A percentile compares a stretch with the other conserved stretches of the same genome.
Conservation (phyloP, 108 stramenopile species). For the Fistulifera pelliculosa region DNA sequence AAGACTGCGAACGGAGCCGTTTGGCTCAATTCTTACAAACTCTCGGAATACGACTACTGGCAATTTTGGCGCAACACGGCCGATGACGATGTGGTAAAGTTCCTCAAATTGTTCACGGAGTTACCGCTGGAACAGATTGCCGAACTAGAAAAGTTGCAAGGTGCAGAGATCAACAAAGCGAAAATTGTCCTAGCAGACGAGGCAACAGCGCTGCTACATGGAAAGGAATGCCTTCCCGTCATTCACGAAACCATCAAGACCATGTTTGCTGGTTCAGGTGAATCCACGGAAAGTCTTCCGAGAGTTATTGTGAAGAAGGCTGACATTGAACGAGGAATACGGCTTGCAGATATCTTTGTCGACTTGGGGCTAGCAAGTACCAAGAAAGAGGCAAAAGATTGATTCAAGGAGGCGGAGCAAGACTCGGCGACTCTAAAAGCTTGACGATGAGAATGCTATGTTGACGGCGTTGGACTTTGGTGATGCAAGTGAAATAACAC, state of each 20-base stretch:
- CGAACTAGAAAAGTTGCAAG: conserved; percentile 47
- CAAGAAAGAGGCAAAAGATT: conserved; percentile 91
- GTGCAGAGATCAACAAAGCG: conserved; percentile 85
- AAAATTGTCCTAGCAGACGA: conserved; percentile 95
- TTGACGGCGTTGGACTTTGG: conserved; percentile 51
- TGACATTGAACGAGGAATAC: conserved; percentile 33
- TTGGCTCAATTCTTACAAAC: conserved; percentile 89
- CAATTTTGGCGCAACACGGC: conserved; percentile 97
- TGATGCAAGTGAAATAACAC: conserved; percentile 51
- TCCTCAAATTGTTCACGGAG: conserved; percentile 92
- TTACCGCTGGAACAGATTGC: conserved; percentile 79
- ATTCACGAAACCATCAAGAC: conserved; percentile 84
- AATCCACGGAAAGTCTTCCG: conserved; percentile 52
- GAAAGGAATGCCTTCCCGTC: conserved; percentile 59
- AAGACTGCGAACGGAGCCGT: conserved; percentile 95
- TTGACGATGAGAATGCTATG: conserved; percentile 47
- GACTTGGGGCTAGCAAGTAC: conserved; percentile 65
- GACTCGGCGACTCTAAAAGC: conserved; percentile 49
- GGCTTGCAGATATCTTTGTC: conserved; percentile 81
- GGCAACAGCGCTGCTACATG: conserved; percentile 90
- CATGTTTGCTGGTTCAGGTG: conserved; percentile 61
- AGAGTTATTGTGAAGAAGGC: conserved; percentile 42
- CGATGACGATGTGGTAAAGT: conserved; percentile 90
- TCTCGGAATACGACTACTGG: conserved; percentile 96
- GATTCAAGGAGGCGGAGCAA: conserved; percentile 88